A percentile compares a stretch with the other conserved stretches of the same genome.
Evolutionary conservation across 202 grass and related monocot genomes (phyloP).

Genomic region (Dendrocalamus latiflorus): DNA sequence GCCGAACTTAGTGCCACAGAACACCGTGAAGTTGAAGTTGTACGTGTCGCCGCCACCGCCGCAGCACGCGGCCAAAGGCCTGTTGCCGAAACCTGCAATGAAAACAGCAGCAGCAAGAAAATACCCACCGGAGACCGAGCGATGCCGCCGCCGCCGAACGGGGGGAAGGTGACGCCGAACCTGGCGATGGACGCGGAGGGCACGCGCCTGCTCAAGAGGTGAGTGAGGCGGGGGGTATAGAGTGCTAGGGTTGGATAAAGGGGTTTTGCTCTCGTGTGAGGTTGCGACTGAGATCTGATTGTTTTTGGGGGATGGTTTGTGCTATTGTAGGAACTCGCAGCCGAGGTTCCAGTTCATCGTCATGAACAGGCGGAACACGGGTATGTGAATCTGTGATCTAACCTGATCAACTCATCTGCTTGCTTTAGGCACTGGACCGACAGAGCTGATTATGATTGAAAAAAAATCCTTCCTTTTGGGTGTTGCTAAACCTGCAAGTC

Average conservation of each 20-base stretch:
- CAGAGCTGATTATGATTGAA: not conserved
- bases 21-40: too few species aligned
- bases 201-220: conserved; percentile 78
- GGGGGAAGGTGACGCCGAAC: conserved; percentile 62
- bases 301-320: not conserved
- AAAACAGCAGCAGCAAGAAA: too few species aligned
- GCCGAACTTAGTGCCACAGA: too few species aligned
- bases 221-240: not conserved
- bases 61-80: too few species aligned
- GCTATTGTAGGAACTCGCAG: conserved; percentile 64
- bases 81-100: too few species aligned
- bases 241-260: not conserved
- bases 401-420: not conserved
- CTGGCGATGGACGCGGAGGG: conserved; percentile 56
- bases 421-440: not conserved
- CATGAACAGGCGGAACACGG: conserved; percentile 72
- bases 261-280: not conserved
- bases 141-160: conserved; percentile 30
- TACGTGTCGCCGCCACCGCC: too few species aligned
- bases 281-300: conserved; percentile 1
- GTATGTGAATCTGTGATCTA: conserved; percentile 37
- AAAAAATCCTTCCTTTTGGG: too few species aligned
- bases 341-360: too few species aligned
- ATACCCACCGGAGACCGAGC: not conserved
- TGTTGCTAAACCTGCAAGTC: not conserved